phyloP scores from a whole-genome alignment of 768 basidiomycete species.

The Boletus subcaerulescens region DNA sequence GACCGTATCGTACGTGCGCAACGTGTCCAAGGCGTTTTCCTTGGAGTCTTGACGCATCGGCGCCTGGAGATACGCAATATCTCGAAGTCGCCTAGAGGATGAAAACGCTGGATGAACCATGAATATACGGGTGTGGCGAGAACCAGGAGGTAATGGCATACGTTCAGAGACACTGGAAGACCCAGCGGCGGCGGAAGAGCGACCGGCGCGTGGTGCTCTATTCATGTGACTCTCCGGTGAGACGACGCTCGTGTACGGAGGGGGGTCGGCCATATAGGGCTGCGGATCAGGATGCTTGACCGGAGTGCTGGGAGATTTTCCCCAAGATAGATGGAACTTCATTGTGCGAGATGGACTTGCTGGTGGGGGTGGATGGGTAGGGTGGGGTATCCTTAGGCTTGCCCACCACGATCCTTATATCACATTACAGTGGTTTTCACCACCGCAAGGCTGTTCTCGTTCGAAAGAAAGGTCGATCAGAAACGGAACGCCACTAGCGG shows the following conservation, averaged over 20 bases:
- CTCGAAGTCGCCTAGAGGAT: constrained; percentile 13
- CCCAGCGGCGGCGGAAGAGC: neutral
- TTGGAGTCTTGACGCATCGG: constrained; percentile 27
- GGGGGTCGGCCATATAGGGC: constrained; percentile 15
- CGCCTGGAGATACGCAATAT: constrained; percentile 22
- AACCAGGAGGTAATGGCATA: constrained; percentile 20
- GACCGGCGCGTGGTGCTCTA: neutral
- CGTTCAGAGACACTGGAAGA: constrained; percentile 11
- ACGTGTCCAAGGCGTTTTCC: constrained; percentile 33
- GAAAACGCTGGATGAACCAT: constrained; percentile 21
- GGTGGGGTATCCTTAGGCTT: neutral
- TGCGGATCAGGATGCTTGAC: neutral
- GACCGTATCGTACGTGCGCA: constrained; percentile 53
- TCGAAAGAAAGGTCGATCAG: constrained; percentile 4
- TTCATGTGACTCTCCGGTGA: constrained; percentile 7
- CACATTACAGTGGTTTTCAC: too few species aligned
- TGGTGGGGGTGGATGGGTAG: neutral
- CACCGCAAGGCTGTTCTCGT: neutral
- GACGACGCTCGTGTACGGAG: constrained; percentile 21
- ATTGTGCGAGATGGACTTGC: neutral
- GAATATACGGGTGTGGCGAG: constrained; percentile 23
- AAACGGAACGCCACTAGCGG: neutral
- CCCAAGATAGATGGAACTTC: neutral
- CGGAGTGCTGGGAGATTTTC: constrained; percentile 6
- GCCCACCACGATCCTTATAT: too few species aligned